Conservation (phyloP, 75 land plant genomes). For the Pinus tabuliformis region DNA sequence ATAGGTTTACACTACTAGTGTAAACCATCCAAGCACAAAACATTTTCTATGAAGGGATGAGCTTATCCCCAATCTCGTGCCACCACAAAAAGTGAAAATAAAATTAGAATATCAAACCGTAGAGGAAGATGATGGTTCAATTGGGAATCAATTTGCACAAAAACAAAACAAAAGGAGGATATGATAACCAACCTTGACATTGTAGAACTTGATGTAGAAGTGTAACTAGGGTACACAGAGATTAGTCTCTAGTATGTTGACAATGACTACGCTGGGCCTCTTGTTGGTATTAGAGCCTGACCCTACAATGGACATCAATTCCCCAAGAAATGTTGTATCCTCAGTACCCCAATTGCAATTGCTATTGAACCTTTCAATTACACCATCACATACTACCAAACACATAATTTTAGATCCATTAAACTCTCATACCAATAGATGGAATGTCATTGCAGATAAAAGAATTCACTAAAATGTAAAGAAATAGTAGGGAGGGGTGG, state of each 20-base stretch:
- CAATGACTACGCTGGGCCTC: too few species aligned
- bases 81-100: background rate
- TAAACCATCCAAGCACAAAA: conserved; percentile 9
- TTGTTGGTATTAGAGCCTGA: too few species aligned
- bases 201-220: conserved; percentile 72
- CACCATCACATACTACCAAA: too few species aligned
- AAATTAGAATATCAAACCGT: background rate
- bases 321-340: too few species aligned
- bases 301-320: too few species aligned
- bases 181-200: conserved; percentile 33
- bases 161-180: background rate
- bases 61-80: background rate
- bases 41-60: conserved; percentile 4
- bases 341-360: too few species aligned
- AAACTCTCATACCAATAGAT: too few species aligned
- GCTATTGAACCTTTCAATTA: too few species aligned
- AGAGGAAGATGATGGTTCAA: background rate
- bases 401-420: too few species aligned
- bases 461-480: too few species aligned
- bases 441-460: too few species aligned
- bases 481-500: too few species aligned
- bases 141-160: background rate
- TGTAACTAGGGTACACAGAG: conserved; percentile 46
- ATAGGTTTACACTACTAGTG: background rate
- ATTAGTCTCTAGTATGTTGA: conserved; percentile 40